These are phyloP conservation scores for Echria macrotheca DNA, from an alignment of 495 filamentous ascomycete species.

Conservation along the genomic window DNA sequence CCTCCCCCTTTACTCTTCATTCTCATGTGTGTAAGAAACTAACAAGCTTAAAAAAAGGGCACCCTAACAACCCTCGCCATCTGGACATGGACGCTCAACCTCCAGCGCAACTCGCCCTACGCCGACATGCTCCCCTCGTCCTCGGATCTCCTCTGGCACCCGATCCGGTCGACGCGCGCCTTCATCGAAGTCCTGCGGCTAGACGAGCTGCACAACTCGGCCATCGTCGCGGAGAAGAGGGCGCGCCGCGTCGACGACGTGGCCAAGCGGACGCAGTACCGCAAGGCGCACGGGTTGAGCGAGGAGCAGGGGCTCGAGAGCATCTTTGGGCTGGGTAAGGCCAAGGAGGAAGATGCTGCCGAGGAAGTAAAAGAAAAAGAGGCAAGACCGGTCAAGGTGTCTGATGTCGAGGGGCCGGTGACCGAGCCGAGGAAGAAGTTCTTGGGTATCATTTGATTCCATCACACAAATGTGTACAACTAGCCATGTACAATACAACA, in stretches of 20 bases:
- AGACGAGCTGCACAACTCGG: conserved; percentile 58
- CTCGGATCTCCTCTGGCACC: conserved; percentile 55
- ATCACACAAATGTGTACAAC: too few species aligned
- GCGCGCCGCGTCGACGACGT: conserved; percentile 67
- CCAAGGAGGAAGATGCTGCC: conserved; percentile 4
- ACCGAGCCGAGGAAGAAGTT: conserved; percentile 33
- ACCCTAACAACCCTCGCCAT: conserved; percentile 62
- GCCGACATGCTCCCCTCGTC: conserved; percentile 62
- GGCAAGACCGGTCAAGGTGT: conserved; percentile 1
- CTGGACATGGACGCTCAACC: conserved; percentile 64
- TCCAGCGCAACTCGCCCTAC: conserved; percentile 65
- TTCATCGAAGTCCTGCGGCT: conserved; percentile 63
- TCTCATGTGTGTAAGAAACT: too few species aligned
- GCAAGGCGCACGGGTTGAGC: conserved; percentile 75
- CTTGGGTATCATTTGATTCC: conserved; percentile 38
- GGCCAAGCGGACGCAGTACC: conserved; percentile 69
- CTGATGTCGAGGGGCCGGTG: conserved; percentile 10
- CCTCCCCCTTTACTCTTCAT: background rate
- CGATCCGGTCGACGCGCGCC: conserved; percentile 52
- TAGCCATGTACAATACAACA: conserved; percentile 7
- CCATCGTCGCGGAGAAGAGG: conserved; percentile 60
- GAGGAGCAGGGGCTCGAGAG: conserved; percentile 38
- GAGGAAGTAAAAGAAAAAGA: background rate
- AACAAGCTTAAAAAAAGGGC: too few species aligned
- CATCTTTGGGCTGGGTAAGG: conserved; percentile 14